Evolutionary conservation across 1,284 basidiomycete species (phyloP).

Genomic region (Takashimella tepidaria): DNA sequence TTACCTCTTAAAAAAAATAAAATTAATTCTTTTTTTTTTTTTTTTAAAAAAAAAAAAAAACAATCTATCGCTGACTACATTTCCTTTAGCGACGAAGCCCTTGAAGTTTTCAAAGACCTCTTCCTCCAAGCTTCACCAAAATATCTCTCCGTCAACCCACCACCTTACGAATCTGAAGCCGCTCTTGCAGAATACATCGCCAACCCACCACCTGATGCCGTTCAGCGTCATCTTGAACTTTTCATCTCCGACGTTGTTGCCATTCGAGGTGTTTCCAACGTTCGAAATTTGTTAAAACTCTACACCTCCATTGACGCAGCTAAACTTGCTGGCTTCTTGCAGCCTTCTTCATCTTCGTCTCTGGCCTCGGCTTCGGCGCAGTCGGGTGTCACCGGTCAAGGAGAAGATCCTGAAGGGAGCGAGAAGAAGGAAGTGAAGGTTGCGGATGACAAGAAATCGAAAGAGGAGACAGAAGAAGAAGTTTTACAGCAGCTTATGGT

Average conservation of each 20-base stretch:
- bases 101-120: conserved; percentile 85
- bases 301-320: conserved; percentile 89
- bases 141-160: conserved; percentile 90
- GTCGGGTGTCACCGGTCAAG: conserved; percentile 36
- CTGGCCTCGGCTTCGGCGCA: conserved; percentile 11
- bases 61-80: not conserved
- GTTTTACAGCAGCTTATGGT: conserved; percentile 96
- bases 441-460: conserved; percentile 36
- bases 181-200: conserved; percentile 58
- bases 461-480: conserved; percentile 77
- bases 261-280: conserved; percentile 71
- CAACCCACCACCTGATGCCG: conserved; percentile 62
- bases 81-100: conserved; percentile 55
- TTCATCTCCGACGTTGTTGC: conserved; percentile 74
- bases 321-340: conserved; percentile 85
- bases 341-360: conserved; percentile 25
- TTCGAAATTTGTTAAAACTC: conserved; percentile 87
- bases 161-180: conserved; percentile 78
- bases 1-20: too few species aligned
- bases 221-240: conserved; percentile 73
- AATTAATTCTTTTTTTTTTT: too few species aligned
- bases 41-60: too few species aligned
- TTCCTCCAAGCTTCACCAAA: conserved; percentile 93
- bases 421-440: too few species aligned
- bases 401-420: conserved; percentile 35